Base-by-base conservation (phyloP, 2,329 filamentous ascomycete species). In the Knufia fluminis region DNA sequence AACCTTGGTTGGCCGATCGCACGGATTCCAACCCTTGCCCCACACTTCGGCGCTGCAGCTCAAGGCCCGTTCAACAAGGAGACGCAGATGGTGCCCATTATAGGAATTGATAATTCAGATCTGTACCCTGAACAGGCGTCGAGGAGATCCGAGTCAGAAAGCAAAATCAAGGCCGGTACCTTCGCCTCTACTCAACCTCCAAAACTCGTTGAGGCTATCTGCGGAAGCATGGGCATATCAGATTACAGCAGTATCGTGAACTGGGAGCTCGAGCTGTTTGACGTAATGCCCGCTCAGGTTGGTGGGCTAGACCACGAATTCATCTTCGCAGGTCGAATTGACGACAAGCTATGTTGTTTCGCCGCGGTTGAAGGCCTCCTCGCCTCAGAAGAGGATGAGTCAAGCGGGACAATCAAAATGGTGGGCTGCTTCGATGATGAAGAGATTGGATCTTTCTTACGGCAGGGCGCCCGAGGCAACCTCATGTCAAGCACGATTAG, bases 291-390 rank as follows among this genome's bases (percentile, higher is more conserved):
- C 7, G 90, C 90, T 1, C 81, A 83, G 35, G 77, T 88, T 16
- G 83, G 86, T 57, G 92, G 92, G 10, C 68, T 98, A 50, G 86
- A 94, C 60, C 87, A 85, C 64, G 91, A 97, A 60, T 84, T 98
- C 65, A 94, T 98, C 68, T 95, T 91, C 57, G 91, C 87, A 7
- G 90, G 91, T 51, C 85, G 92, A 48, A 92, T 97, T 58, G 92
- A 98, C 64, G 92, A 98, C 71, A 97, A 96, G 73, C 82, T 98
- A 41, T 97, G 92, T 75, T 94, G 86, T 26, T 97, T 88, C 82
- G 81, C 89, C 6, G 91, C 92, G 6, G 76, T 96, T 46, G 82
- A 90, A 66, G 90, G 81, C 2, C 80, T 98, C 0, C 74, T 96
- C 23, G 80, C 83, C 44, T 80, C 83, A 16, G 71, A 78, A 10